Percentiles rank a stretch among this genome's conserved stretches.
These are phyloP conservation scores for Hypholoma fasciculare DNA, from an alignment of 768 basidiomycete genomes.

Conservation along the genomic window DNA sequence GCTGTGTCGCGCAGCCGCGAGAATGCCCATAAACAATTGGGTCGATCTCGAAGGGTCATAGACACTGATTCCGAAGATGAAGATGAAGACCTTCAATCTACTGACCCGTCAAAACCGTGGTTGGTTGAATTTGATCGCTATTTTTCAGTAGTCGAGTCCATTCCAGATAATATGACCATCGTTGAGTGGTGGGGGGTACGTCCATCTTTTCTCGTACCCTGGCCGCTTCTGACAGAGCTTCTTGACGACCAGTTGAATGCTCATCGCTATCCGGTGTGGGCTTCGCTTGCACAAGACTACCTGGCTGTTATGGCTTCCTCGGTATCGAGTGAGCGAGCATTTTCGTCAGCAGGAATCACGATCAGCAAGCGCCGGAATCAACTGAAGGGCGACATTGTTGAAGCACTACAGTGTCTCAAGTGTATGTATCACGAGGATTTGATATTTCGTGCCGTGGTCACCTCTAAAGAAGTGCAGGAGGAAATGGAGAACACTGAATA, in stretches of 20 bases:
- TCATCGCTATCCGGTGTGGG: slow-evolving; percentile 31
- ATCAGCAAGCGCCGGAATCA: slow-evolving; percentile 32
- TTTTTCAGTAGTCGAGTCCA: background rate
- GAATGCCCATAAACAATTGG: no score
- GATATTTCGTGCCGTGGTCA: slow-evolving; percentile 21
- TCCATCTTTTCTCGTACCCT: background rate
- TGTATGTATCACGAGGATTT: slow-evolving; percentile 22
- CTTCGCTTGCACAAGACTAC: slow-evolving; percentile 34
- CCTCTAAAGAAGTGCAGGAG: background rate
- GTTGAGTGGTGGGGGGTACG: slow-evolving; percentile 1
- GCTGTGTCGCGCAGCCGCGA: no score
- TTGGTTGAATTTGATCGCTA: background rate
- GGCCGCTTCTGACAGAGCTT: background rate
- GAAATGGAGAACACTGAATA: background rate
- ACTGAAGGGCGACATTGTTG: slow-evolving; percentile 34
- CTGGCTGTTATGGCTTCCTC: slow-evolving; percentile 38
- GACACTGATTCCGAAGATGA: background rate
- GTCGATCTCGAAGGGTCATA: background rate
- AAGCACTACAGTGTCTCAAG: slow-evolving; percentile 31
- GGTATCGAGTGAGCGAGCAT: slow-evolving; percentile 40
- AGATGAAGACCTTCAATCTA: background rate
- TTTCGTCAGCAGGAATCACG: slow-evolving; percentile 39
- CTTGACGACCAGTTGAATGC: slow-evolving; percentile 20
- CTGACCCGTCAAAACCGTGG: background rate
- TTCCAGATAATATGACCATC: background rate